phyloP scores from a whole-genome alignment of 352 stramenopile genomes.

The Phytophthora pinifolia region DNA sequence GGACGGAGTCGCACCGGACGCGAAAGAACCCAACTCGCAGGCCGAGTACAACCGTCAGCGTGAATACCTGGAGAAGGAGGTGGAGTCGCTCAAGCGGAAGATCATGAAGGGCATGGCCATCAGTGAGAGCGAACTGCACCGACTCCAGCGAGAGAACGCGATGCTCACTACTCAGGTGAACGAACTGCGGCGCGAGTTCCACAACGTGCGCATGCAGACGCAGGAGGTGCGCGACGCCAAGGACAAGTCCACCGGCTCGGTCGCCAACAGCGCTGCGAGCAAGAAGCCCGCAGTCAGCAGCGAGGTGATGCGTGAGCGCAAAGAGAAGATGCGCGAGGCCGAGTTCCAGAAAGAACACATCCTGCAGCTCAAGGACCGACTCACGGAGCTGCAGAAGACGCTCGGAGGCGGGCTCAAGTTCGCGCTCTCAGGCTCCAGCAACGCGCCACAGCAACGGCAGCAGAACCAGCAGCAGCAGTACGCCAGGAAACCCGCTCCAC shows the following conservation, averaged over 20 bases:
- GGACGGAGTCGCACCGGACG: conserved; percentile 62
- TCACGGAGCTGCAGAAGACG: conserved; percentile 65
- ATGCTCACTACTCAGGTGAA: conserved; percentile 83
- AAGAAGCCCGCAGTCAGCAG: conserved; percentile 21
- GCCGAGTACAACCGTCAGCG: conserved; percentile 91
- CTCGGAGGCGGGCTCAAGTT: conserved; percentile 61
- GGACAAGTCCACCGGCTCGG: conserved; percentile 28
- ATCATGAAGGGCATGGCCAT: conserved; percentile 88
- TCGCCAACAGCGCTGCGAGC: conserved; percentile 21
- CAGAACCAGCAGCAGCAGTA: conserved; percentile 31
- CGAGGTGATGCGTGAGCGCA: conserved; percentile 24
- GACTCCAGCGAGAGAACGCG: conserved; percentile 81
- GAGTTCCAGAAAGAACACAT: conserved; percentile 78
- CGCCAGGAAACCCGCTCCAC: conserved; percentile 36
- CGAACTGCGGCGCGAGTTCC: conserved; percentile 79
- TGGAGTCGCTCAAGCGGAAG: conserved; percentile 90
- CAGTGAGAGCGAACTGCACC: conserved; percentile 79
- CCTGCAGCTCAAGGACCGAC: conserved; percentile 62
- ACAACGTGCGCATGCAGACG: conserved; percentile 73
- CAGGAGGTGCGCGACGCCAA: conserved; percentile 61
- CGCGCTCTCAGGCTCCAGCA: conserved; percentile 39
- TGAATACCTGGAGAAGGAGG: conserved; percentile 91
- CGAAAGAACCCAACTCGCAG: conserved; percentile 90
- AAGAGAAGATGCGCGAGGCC: conserved; percentile 61
- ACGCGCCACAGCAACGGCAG: conserved; percentile 27